Evolutionary conservation across 2,329 filamentous ascomycete species (phyloP).

Genomic region (Aspergillus calidoustus): DNA sequence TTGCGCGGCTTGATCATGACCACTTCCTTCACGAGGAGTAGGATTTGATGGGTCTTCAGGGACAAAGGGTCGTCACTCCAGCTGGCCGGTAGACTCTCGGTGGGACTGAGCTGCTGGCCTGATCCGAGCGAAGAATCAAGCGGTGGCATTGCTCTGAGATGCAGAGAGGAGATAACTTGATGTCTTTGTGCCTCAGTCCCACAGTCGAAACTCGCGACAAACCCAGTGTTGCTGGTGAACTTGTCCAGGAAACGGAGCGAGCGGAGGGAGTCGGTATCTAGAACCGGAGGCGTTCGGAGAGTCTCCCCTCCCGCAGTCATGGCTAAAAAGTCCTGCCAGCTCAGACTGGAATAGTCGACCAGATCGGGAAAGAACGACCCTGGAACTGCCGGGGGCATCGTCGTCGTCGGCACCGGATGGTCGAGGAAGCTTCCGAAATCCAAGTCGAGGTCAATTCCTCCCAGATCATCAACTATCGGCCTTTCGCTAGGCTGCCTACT

Average conservation of each 20-base stretch:
- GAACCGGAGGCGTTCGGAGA: not conserved
- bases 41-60: conserved; percentile 42
- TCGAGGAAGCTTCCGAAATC: not conserved
- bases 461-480: not conserved
- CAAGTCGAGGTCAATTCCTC: not conserved
- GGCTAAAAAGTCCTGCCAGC: conserved; percentile 9
- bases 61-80: conserved; percentile 40
- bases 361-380: not conserved
- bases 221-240: conserved; percentile 43
- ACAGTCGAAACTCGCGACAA: conserved; percentile 44
- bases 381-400: not conserved
- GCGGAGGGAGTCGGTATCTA: conserved; percentile 20
- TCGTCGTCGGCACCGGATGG: not conserved
- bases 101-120: not conserved
- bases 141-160: not conserved
- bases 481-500: not conserved
- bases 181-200: conserved; percentile 39
- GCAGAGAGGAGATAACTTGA: conserved; percentile 23
- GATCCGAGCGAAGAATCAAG: no score
- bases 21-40: conserved; percentile 40
- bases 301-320: conserved; percentile 4
- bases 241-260: conserved; percentile 37
- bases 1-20: conserved; percentile 42
- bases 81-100: not conserved
- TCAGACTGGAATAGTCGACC: conserved; percentile 1